These are phyloP conservation scores for Dionaea muscipula DNA, from an alignment of 179 eudicot genomes.

Conservation along the genomic window DNA sequence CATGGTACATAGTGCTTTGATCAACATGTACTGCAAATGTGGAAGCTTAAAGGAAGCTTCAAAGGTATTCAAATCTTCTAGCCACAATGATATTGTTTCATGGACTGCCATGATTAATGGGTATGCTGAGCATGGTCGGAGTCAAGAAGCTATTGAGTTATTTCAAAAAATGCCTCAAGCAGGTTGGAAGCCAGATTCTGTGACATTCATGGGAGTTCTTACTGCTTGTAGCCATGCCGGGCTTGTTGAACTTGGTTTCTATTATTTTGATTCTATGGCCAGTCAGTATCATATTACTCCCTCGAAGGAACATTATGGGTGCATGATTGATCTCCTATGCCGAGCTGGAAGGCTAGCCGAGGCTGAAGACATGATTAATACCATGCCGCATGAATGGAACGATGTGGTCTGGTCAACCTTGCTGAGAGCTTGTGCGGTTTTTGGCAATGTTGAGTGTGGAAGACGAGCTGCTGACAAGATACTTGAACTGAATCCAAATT, in stretches of 20 bases:
- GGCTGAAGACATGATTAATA: slow-evolving; percentile 61
- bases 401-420: slow-evolving; percentile 84
- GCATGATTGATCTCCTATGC: slow-evolving; percentile 81
- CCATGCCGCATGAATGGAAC: slow-evolving; percentile 52
- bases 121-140: slow-evolving; percentile 76
- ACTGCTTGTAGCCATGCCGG: slow-evolving; percentile 90
- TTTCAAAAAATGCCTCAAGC: slow-evolving; percentile 42
- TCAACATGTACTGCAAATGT: slow-evolving; percentile 84
- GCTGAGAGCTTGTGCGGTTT: slow-evolving; percentile 60
- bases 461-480: slow-evolving; percentile 46
- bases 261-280: slow-evolving; percentile 47
- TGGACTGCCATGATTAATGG: slow-evolving; percentile 97
- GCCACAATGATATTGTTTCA: slow-evolving; percentile 46
- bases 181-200: slow-evolving; percentile 61
- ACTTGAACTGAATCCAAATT: slow-evolving; percentile 47
- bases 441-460: slow-evolving; percentile 65
- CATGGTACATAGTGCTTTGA: slow-evolving; percentile 54
- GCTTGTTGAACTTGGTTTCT: slow-evolving; percentile 56
- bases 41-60: slow-evolving; percentile 67
- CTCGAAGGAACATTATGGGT: slow-evolving; percentile 71
- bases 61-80: slow-evolving; percentile 24
- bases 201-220: slow-evolving; percentile 81
- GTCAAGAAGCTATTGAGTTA: slow-evolving; percentile 54
- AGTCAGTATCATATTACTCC: slow-evolving; percentile 38
- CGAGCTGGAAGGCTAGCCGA: slow-evolving; percentile 64